Base-by-base conservation (phyloP, 768 basidiomycete species). In the Mycena leptocephala region DNA sequence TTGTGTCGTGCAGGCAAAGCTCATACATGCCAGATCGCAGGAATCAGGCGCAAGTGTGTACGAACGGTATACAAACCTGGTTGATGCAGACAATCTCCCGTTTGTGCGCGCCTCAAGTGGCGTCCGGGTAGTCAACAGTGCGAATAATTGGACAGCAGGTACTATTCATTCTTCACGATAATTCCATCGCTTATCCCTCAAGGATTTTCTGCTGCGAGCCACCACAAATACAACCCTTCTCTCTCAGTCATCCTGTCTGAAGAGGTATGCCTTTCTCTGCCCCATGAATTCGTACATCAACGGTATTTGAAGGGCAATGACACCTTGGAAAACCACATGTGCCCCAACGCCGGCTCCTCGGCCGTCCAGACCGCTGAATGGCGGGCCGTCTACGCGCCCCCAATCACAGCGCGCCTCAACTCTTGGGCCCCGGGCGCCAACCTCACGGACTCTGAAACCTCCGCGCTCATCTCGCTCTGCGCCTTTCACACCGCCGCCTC, bases 81-180 rank as follows among this genome's bases (percentile, higher is more conserved):
- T 91, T 16, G 73, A 79, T 32, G 69, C 81, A n/a, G 75, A 84
- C 24, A 83, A 80, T 55, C 69, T 87, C 3, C 90, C 90, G 2
- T 93, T 92, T 43, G 85, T 92, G 6, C 85, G 92, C 18, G 84
- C 91, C 0, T 88, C 90, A 1, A 87, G 88, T 20, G 88, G 88
- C 3, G 80, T 85, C 11, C 90, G 95, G 18, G 94, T 96, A 5
- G 86, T 95, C 4, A 83, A 89, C 22, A 92, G 93, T 24, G 95
- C 95, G 1, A 85, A 81, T 8, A 95, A 95, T 79, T 96, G 95
- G 95, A 89, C 89, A 7, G 85, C 86, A 73, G 95, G 95, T 92
- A 58, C 26, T 20, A 6, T 62, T 43, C 74, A 18, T 24, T 37
- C 51, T 18, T 33, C 41, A 24, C n/a, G 24, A 10, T n/a, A 28